Conservation (phyloP, 2,329 filamentous ascomycete species). For the Colletotrichum lindemuthianum region DNA sequence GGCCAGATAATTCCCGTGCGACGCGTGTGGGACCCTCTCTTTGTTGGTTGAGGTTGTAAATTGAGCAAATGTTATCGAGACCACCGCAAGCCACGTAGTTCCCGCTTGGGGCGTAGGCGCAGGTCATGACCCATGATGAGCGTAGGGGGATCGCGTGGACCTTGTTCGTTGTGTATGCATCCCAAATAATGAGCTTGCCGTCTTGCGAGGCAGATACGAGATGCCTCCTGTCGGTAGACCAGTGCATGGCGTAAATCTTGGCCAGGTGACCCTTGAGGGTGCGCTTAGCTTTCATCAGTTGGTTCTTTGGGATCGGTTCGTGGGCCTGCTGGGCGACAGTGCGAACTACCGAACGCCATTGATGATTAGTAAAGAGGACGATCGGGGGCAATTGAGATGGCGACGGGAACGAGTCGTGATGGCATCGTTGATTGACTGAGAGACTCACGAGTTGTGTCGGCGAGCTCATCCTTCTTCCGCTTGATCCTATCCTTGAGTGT, state of each 20-base stretch:
- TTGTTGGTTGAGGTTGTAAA: conserved; percentile 96
- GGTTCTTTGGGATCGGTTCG: conserved; percentile 89
- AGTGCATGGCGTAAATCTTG: conserved; percentile 99
- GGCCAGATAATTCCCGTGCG: conserved; percentile 92
- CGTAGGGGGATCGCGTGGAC: conserved; percentile 97
- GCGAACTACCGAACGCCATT: conserved; percentile 70
- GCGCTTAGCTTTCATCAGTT: conserved; percentile 95
- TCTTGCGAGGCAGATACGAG: conserved; percentile 98
- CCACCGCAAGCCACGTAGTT: conserved; percentile 99
- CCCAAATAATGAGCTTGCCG: conserved; percentile 99
- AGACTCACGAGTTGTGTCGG: conserved; percentile 93
- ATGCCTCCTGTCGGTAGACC: conserved; percentile 97
- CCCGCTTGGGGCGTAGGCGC: conserved; percentile 96
- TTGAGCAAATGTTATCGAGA: conserved; percentile 99
- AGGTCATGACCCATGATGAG: conserved; percentile 99
- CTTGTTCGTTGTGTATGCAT: conserved; percentile 99
- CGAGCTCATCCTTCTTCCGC: conserved; percentile 99
- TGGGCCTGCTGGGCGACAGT: conserved; percentile 92
- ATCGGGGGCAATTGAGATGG: not conserved
- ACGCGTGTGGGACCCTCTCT: conserved; percentile 97
- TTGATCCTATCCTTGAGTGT: conserved; percentile 98
- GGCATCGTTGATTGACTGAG: conserved; percentile 18
- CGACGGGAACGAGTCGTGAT: not conserved
- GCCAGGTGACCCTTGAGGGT: conserved; percentile 97
- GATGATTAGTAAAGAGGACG: conserved; percentile 38